Conservation (phyloP, 2,329 filamentous ascomycete species). For the Fusarium lateritium region DNA sequence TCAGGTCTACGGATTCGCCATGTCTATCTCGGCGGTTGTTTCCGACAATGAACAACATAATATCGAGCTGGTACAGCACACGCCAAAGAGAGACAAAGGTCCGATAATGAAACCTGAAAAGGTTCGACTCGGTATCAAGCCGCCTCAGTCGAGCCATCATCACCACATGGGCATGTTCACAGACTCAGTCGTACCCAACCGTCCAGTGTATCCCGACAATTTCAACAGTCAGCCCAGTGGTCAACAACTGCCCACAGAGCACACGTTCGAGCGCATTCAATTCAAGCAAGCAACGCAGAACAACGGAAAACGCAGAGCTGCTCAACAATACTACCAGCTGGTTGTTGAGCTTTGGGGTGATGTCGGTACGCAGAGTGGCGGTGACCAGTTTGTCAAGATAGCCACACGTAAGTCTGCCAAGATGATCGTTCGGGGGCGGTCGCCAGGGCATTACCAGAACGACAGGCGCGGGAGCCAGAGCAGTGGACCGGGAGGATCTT, state of each 20-base stretch:
- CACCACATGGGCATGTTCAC: constrained; percentile 63
- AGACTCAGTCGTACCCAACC: constrained; percentile 51
- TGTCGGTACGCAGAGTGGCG: constrained; percentile 62
- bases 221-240: constrained; percentile 52
- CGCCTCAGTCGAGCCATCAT: constrained; percentile 65
- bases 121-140: constrained; percentile 77
- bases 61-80: constrained; percentile 91
- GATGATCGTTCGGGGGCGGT: constrained; percentile 89
- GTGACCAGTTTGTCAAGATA: constrained; percentile 76
- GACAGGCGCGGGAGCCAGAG: constrained; percentile 77
- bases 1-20: constrained; percentile 81
- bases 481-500: constrained; percentile 77
- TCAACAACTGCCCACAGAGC: constrained; percentile 64
- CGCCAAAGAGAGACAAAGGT: constrained; percentile 91
- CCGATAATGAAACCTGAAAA: constrained; percentile 82
- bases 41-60: constrained; percentile 81
- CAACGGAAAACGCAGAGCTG: constrained; percentile 90
- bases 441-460: constrained; percentile 84
- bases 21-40: constrained; percentile 87
- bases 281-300: constrained; percentile 96
- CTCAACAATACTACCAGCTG: constrained; percentile 94
- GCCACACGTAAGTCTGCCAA: constrained; percentile 81
- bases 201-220: constrained; percentile 59
- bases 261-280: constrained; percentile 89
- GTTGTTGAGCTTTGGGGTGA: constrained; percentile 87